Evolutionary conservation across 306 rosid species (phyloP).

Genomic region (Gastrolobium villosum): DNA sequence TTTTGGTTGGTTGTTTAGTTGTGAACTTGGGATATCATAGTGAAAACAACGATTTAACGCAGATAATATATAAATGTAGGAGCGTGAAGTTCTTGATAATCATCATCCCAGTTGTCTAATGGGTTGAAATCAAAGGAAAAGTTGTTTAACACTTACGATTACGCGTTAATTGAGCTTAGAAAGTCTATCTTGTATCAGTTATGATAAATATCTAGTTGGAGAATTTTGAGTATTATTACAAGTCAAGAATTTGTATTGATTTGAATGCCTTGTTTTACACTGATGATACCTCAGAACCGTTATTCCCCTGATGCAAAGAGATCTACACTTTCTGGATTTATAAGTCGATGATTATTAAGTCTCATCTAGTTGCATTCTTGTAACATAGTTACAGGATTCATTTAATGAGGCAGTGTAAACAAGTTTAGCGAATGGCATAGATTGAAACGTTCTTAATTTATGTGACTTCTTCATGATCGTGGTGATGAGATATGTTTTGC

Average conservation of each 20-base stretch:
- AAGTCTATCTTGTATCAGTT: not conserved
- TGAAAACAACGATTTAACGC: constrained; percentile 28
- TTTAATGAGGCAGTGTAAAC: not conserved
- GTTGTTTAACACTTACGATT: not conserved
- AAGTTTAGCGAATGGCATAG: not conserved
- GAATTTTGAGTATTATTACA: not conserved
- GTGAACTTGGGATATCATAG: constrained; percentile 43
- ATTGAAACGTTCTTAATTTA: not conserved
- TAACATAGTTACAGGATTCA: not conserved
- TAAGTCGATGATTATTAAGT: too few species aligned
- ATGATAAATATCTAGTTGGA: constrained; percentile 4
- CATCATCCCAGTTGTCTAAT: constrained; percentile 10
- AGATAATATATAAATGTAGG: constrained; percentile 26
- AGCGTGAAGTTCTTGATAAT: constrained; percentile 3
- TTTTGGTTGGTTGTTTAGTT: constrained; percentile 50
- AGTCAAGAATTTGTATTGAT: constrained; percentile 11
- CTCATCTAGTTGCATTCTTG: too few species aligned
- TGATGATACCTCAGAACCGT: not conserved
- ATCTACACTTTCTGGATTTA: not conserved
- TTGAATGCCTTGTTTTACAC: not conserved
- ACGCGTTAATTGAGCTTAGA: not conserved
- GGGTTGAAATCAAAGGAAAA: constrained; percentile 28
- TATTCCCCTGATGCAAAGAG: not conserved
- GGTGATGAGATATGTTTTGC: not conserved
- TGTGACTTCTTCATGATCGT: not conserved